Base-by-base conservation (phyloP, 352 stramenopile species). In the Globisporangium perplexum region DNA sequence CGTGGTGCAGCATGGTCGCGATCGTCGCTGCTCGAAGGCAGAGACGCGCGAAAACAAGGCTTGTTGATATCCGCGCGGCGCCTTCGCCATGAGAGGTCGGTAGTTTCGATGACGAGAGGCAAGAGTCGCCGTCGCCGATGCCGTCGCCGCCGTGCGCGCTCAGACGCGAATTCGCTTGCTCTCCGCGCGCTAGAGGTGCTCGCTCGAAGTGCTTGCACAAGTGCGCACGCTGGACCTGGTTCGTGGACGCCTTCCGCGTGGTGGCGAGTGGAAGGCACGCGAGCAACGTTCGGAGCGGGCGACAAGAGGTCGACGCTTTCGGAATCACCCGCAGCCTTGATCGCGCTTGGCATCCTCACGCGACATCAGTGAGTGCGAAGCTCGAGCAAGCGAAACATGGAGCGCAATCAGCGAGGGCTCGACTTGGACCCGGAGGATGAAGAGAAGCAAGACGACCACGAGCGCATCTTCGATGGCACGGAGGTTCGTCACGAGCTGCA, bases 381-480 rank as follows among this genome's bases (percentile, higher is more conserved):
- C 3, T 12, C 39, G 20, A 11, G n/a, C 10, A 6, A n/a, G 20
- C 20, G 3, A 5, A 46, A 26, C 4, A 46, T 46, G 41, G 41
- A 26, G 11, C 41, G 20, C 41, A 26, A 7, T 48, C n/a, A 22
- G 5, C 20, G 20, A 59, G 30, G n/a, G 14, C 41, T 46, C 22
- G 41, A 12, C 6, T 17, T 59, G n/a, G 53, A 70, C 8, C 41
- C 66, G n/a, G 53, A 77, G 15, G 50, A 69, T 18, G 59, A 77
- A 1, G 26, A 22, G 24, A 36, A 50, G 45, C 15, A 50, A 43
- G 48, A 70, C 11, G 67, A 80, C 53, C 39, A 75, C 47, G 49
- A 56, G 42, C 51, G 64, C 17, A 68, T 81, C 35, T 81, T 81
- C 31, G 58, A 71, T 28, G 46, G 67, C 38, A 51, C 48, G 15